Percentiles rank a stretch among this genome's conserved stretches.
Evolutionary conservation across 2,329 filamentous ascomycete species (phyloP).

Genomic region (Plenodomus tracheiphilus): DNA sequence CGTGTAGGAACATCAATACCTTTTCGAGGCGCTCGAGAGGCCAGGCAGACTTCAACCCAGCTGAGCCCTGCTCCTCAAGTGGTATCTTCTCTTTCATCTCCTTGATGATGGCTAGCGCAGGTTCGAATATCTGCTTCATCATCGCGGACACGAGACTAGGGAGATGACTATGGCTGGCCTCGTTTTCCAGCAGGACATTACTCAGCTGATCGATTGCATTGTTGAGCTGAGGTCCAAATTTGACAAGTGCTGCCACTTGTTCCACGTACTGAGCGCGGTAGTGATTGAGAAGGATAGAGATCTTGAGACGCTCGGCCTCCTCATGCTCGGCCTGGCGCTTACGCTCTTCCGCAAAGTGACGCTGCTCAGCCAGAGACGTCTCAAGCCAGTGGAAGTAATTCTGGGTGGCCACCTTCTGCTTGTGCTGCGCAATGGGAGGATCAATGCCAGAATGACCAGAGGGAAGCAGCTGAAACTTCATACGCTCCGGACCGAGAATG

Average conservation of each 20-base stretch:
- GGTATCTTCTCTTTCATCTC: slow-evolving; percentile 5
- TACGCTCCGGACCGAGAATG: slow-evolving; percentile 6
- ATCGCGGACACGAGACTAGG: background rate
- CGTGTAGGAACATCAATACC: background rate
- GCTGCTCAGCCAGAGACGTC: background rate
- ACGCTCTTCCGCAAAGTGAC: slow-evolving; percentile 1
- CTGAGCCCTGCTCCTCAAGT: slow-evolving; percentile 6
- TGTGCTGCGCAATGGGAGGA: slow-evolving; percentile 4
- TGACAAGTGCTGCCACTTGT: slow-evolving; percentile 4
- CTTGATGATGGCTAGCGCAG: slow-evolving; percentile 1
- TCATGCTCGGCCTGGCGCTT: background rate
- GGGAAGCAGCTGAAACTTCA: slow-evolving; percentile 2
- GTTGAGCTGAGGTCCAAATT: slow-evolving; percentile 1
- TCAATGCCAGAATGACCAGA: slow-evolving; percentile 10
- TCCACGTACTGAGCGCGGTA: slow-evolving; percentile 2
- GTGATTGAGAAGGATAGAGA: background rate
- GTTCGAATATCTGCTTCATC: slow-evolving; percentile 1
- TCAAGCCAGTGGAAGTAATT: background rate
- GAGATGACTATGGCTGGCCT: background rate
- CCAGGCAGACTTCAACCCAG: slow-evolving; percentile 3
- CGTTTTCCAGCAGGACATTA: background rate
- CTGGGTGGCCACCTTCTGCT: background rate
- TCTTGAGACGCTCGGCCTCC: background rate
- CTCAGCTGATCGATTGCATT: slow-evolving; percentile 1
- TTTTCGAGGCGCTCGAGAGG: slow-evolving; percentile 1